Conservation (phyloP, 306 rosid genomes). For the Corylus americana region DNA sequence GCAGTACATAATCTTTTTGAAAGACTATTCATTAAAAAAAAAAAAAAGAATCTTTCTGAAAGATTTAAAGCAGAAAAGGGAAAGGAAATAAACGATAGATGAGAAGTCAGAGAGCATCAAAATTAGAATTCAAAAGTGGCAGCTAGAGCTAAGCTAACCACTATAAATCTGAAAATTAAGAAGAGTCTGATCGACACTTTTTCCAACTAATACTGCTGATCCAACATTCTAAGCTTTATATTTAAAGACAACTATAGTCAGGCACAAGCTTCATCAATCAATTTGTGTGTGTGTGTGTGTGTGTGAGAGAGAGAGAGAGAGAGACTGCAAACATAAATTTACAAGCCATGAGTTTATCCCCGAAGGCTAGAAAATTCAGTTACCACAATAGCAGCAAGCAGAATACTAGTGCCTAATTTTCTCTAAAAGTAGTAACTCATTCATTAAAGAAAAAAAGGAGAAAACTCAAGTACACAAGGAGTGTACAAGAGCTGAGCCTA, state of each 20-base stretch:
- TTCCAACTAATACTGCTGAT: background rate
- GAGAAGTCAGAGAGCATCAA: background rate
- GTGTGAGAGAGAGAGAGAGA: background rate
- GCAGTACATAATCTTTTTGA: background rate
- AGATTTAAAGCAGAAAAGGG: background rate
- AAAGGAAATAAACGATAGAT: background rate
- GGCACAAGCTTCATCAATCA: background rate
- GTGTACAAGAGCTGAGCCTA: background rate
- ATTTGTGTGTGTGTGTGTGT: background rate
- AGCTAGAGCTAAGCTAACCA: conserved; percentile 1
- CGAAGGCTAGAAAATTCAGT: no score
- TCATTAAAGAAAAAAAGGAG: no score
- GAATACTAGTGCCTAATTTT: background rate
- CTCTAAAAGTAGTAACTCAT: no score
- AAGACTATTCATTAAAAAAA: background rate
- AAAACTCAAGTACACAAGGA: background rate
- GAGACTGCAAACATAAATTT: background rate
- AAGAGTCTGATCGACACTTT: background rate
- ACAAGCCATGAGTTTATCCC: no score
- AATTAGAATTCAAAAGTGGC: background rate
- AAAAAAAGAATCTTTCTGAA: background rate
- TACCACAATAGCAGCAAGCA: background rate
- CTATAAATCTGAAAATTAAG: background rate
- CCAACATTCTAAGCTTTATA: background rate
- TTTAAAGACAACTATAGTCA: background rate